phyloP scores from a whole-genome alignment of 2,329 filamentous ascomycete species.

The Uncinocarpus reesii region DNA sequence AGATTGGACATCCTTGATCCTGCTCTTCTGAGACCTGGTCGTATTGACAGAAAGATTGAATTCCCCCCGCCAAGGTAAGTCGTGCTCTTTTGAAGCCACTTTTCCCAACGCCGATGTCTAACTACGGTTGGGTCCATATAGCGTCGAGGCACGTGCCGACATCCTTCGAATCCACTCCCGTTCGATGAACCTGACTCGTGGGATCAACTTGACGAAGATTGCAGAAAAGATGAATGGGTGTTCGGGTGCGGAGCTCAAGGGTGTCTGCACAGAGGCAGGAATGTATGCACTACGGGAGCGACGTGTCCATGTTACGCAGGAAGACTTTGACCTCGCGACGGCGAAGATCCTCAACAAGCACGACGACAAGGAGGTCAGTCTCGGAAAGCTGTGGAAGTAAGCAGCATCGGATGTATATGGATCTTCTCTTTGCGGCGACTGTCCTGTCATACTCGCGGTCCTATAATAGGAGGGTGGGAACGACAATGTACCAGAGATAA shows the following conservation, averaged over 20 bases:
- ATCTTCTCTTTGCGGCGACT: neutral
- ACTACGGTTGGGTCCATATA: constrained; percentile 21
- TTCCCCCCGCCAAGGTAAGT: constrained; percentile 79
- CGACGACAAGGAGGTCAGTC: constrained; percentile 90
- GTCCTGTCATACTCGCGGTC: too few species aligned
- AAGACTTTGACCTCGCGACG: constrained; percentile 96
- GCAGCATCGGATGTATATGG: neutral
- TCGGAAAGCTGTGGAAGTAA: constrained; percentile 78
- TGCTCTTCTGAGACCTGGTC: constrained; percentile 84
- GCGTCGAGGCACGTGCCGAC: constrained; percentile 86
- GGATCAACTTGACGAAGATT: constrained; percentile 96
- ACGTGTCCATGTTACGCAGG: constrained; percentile 94
- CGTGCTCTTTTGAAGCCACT: neutral
- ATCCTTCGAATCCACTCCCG: constrained; percentile 95
- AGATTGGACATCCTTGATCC: constrained; percentile 95
- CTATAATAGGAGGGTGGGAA: neutral
- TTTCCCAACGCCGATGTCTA: constrained; percentile 3
- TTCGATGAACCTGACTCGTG: constrained; percentile 96
- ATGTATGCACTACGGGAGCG: constrained; percentile 96
- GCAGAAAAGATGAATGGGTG: constrained; percentile 99
- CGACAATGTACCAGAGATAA: neutral
- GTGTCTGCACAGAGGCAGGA: constrained; percentile 94
- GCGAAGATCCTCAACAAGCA: constrained; percentile 99
- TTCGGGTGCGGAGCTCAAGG: constrained; percentile 94
- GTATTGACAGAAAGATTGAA: constrained; percentile 97